Conservation (phyloP, 2,329 filamentous ascomycete species). For the Penicillium sp. region DNA sequence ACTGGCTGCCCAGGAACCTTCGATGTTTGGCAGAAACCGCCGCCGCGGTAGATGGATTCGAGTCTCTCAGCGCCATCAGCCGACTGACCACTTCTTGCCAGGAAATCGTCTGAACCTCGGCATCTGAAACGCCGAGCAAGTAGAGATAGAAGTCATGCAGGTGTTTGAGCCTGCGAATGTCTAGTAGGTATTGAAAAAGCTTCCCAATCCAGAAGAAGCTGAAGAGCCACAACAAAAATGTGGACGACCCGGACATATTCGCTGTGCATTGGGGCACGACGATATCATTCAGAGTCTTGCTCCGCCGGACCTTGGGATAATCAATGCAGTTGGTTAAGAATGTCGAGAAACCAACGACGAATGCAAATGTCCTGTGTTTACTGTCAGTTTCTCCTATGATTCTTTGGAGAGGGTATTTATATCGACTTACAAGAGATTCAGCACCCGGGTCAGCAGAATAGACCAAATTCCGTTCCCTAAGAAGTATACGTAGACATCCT, state of each 20-base stretch:
- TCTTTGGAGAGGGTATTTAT: not conserved
- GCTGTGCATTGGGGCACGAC: conserved; percentile 71
- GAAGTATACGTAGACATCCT: conserved; percentile 83
- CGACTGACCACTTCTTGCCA: conserved; percentile 89
- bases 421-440: conserved; percentile 68
- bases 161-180: conserved; percentile 68
- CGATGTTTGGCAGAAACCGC: conserved; percentile 58
- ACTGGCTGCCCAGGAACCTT: conserved; percentile 72
- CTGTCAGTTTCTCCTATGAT: not conserved
- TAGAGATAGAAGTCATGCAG: conserved; percentile 85
- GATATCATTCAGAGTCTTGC: conserved; percentile 60
- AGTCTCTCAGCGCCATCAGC: conserved; percentile 77
- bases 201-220: conserved; percentile 83
- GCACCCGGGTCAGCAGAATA: conserved; percentile 67
- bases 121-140: conserved; percentile 75
- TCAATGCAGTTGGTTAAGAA: conserved; percentile 84
- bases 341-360: conserved; percentile 77
- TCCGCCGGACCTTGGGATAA: conserved; percentile 67
- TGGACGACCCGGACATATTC: conserved; percentile 72
- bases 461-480: conserved; percentile 79
- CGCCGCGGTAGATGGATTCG: conserved; percentile 78
- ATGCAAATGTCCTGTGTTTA: conserved; percentile 68
- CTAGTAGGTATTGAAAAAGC: conserved; percentile 68
- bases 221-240: conserved; percentile 77
- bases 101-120: conserved; percentile 89